These are phyloP conservation scores for Candida mesenterica DNA, from an alignment of 1,139 yeast species.

Conservation along the genomic window DNA sequence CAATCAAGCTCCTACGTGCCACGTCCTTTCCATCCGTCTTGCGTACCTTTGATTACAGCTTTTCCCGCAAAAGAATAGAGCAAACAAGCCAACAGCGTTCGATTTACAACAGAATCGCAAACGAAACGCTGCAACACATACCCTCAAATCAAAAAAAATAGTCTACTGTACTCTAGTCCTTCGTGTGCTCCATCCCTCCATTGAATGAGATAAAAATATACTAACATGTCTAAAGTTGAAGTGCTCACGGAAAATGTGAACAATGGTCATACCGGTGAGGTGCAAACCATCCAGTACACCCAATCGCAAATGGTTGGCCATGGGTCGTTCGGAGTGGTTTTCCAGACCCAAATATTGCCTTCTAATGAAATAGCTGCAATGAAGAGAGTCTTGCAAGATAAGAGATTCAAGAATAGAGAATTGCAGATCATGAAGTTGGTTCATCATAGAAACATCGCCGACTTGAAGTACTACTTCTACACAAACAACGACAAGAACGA, in stretches of 20 bases:
- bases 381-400: conserved; percentile 91
- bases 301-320: conserved; percentile 90
- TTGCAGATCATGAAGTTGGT: conserved; percentile 92
- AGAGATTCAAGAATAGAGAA: conserved; percentile 93
- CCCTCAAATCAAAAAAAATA: no score
- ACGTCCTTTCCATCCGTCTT: no score
- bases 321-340: conserved; percentile 96
- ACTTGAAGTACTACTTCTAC: conserved; percentile 83
- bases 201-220: conserved; percentile 17
- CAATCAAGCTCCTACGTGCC: no score
- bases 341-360: conserved; percentile 78
- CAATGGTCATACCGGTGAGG: conserved; percentile 71
- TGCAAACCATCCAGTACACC: conserved; percentile 60
- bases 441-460: conserved; percentile 84
- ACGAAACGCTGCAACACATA: no score
- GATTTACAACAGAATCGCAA: no score
- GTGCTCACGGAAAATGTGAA: conserved; percentile 68
- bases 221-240: conserved; percentile 54
- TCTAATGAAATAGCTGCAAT: conserved; percentile 83
- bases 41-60: no score
- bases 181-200: no score
- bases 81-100: no score
- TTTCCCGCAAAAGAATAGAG: no score
- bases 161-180: no score
- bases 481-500: conserved; percentile 79